Evolutionary conservation across 768 basidiomycete species (phyloP), one percentile per base, ranked within the genome.

Genomic region (Mycena olivaceomarginata): DNA sequence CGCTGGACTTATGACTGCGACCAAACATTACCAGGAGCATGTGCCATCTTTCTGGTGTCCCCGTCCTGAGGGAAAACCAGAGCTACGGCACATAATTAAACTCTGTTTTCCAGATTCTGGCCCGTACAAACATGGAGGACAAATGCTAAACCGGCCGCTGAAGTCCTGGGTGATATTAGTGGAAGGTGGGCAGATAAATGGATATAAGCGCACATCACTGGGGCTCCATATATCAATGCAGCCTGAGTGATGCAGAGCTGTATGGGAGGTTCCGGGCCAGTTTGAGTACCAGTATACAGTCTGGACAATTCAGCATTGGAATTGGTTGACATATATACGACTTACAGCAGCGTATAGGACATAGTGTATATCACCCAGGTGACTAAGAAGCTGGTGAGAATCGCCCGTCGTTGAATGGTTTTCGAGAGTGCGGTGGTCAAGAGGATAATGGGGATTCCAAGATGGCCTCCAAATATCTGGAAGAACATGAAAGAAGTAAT

Each of bases 391-490:
- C 43, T 74, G 13, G 68, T 40, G 31, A 74, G 57, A 43, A 74
- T 51, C 22, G 72, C 66, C 18, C 63, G 31, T 37, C 72, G 57
- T 22, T 67, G 72, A 10, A 74, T 46, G 7, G 67, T 68, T 18
- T 68, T 67, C 7, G 66, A 67, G 57, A 74, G 4, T 7, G 10
- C 12, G 15, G 57, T 20, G 2, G 66, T 74, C 22, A 74, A 43
- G 31, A 74, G 16, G 11, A 74, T 8, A 4, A 74, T 39, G 4
- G 72, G 72, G 1, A 74, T 67, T 18, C 72, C 72, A 22, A 74
- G 18, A 53, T 74, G 72, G 20, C 72, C 72, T n/a, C 72, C 72
- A n/a, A 74, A 74, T 5, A 74, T 68, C 39, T 74, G 72, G 8
- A 74, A 25, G 66, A 68, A 74, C 72, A 74, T 74, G 48, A 67